Evolutionary conservation across 2,329 filamentous ascomycete genomes (phyloP).

Genomic region (Paracorniculantispora psalliotae): DNA sequence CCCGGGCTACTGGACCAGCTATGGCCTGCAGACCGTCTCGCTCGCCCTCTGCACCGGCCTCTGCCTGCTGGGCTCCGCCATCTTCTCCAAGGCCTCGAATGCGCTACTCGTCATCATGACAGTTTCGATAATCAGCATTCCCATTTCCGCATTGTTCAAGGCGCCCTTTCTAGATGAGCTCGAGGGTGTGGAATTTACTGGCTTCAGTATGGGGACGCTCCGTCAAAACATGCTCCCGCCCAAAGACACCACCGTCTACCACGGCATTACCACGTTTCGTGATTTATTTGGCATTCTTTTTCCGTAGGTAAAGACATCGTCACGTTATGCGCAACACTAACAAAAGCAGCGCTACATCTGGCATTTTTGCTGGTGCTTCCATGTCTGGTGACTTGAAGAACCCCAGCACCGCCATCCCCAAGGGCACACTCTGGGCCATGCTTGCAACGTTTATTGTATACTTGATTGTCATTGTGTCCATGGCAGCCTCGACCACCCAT

Average conservation of each 20-base stretch:
- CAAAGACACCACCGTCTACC: constrained; percentile 55
- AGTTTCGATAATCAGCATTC: constrained; percentile 74
- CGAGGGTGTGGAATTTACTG: constrained; percentile 70
- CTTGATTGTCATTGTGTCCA: constrained; percentile 67
- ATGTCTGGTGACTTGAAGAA: constrained; percentile 85
- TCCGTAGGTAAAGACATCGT: too few relatives aligned
- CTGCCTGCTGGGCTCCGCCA: constrained; percentile 72
- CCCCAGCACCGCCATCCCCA: constrained; percentile 78
- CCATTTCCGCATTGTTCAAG: constrained; percentile 66
- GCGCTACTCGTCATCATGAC: constrained; percentile 66
- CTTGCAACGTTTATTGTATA: constrained; percentile 72
- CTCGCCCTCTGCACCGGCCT: constrained; percentile 67
- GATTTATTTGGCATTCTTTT: constrained; percentile 84
- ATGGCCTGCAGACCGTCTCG: constrained; percentile 68
- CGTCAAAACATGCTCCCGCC: constrained; percentile 70
- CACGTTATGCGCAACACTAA: constrained; percentile 34
- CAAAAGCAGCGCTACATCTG: constrained; percentile 40
- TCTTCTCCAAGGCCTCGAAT: constrained; percentile 78
- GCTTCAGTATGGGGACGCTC: constrained; percentile 65
- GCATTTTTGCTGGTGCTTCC: constrained; percentile 68
- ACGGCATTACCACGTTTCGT: constrained; percentile 66
- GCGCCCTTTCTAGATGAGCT: constrained; percentile 60
- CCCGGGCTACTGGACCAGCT: constrained; percentile 70
- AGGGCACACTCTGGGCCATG: constrained; percentile 76
- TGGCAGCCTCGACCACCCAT: constrained; percentile 72